Evolutionary conservation across 2,329 filamentous ascomycete genomes (phyloP), one percentile per base, ranked within the genome.

Genomic region (Pyrenophora teres): DNA sequence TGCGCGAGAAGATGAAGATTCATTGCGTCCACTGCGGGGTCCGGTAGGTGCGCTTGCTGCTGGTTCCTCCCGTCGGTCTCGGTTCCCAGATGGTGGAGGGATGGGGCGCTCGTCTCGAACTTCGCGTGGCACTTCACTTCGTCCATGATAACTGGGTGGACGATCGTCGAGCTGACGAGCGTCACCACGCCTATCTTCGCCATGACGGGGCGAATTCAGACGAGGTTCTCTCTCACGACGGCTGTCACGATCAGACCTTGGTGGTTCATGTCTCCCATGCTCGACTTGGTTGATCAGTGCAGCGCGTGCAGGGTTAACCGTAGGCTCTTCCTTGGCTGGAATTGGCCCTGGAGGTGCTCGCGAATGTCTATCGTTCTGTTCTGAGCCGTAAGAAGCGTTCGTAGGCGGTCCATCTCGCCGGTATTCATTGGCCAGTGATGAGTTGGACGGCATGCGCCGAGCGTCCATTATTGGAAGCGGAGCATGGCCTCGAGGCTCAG

Each of bases 31-130:
- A 42, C 72, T 72, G 50, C 81, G 78, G 46, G 83, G 83, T 13
- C 81, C 82, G 16, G 78, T 79, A 5, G 83, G 83, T 38, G 81
- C 74, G 32, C 65, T 67, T 21, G 74, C 71, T 41, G 76, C 74
- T 9, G 68, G 57, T n/a, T 72, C 71, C 6, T 74, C 69, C 19
- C 71, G 67, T 23, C 70, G 67, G 49, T 76, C 80, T 56, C 74
- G 75, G 32, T 68, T 72, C 38, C 67, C 50, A 18, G 63, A 52
- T n/a, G 57, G 58, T 4, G 49, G 57, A n/a, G 55, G 35, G 19
- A 52, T 64, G 6, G 54, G 54, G n/a, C 68, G 67, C 25, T 73
- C 72, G 27, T 73, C 71, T n/a, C 68, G 62, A 49, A 64, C 56
- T 19, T 72, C 67, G 8, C 65, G 67, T 44, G 55, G 42, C 9